phyloP scores from a whole-genome alignment of 164 flowering plant genomes.

The Dillenia suffruticosa region DNA sequence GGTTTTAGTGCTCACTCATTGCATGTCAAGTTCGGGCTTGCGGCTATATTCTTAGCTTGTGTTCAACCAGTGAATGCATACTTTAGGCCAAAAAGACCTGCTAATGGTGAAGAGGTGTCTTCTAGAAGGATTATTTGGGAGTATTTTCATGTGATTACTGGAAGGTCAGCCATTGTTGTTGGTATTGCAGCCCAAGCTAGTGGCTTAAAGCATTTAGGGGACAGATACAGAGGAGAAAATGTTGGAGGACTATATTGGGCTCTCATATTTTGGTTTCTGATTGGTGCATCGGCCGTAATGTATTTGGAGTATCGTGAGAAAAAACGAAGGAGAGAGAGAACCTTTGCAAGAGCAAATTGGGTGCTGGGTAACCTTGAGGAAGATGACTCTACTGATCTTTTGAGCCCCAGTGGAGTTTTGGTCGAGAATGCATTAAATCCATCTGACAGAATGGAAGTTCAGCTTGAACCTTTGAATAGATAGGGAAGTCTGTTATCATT shows the following conservation, averaged over 20 bases:
- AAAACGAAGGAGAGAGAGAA: slow-evolving; percentile 35
- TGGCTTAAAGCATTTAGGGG: slow-evolving; percentile 92
- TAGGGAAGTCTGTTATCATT: slow-evolving; percentile 22
- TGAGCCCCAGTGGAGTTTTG: slow-evolving; percentile 36
- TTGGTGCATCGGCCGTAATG: slow-evolving; percentile 43
- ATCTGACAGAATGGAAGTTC: slow-evolving; percentile 78
- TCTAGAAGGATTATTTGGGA: slow-evolving; percentile 73
- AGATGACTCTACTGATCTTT: slow-evolving; percentile 75
- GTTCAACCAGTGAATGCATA: slow-evolving; percentile 79
- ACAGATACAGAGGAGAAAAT: slow-evolving; percentile 73
- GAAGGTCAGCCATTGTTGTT: slow-evolving; percentile 59
- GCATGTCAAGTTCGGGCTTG: slow-evolving; percentile 87
- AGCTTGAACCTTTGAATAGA: slow-evolving; percentile 75
- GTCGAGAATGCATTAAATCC: slow-evolving; percentile 33
- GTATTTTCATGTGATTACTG: slow-evolving; percentile 65
- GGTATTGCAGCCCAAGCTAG: slow-evolving; percentile 77
- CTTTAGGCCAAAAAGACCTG: slow-evolving; percentile 67
- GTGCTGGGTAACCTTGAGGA: slow-evolving; percentile 79
- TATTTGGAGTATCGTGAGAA: slow-evolving; percentile 69
- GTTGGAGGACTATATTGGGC: slow-evolving; percentile 72
- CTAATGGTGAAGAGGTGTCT: slow-evolving; percentile 49
- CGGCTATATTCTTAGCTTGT: slow-evolving; percentile 67
- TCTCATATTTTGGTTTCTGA: slow-evolving; percentile 65
- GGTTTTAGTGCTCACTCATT: slow-evolving; percentile 61
- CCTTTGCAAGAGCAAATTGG: slow-evolving; percentile 63